These are phyloP conservation scores for Taiwanofungus camphoratus DNA, from an alignment of 1,284 basidiomycete species.

Conservation along the genomic window DNA sequence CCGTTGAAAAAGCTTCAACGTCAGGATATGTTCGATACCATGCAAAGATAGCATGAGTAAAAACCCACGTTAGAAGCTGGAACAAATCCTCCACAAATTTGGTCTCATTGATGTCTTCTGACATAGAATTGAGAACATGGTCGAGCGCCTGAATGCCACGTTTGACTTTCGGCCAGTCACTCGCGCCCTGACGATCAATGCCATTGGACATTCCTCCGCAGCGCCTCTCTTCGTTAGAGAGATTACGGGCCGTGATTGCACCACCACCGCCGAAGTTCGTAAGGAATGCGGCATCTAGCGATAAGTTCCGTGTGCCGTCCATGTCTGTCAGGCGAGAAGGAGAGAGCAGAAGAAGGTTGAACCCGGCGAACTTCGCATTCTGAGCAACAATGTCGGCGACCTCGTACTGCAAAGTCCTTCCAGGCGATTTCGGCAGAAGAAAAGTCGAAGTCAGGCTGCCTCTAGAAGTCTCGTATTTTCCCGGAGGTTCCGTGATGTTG, in stretches of 20 bases:
- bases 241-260: slow-evolving; percentile 43
- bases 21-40: slow-evolving; percentile 5
- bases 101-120: slow-evolving; percentile 38
- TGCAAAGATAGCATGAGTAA: slow-evolving; percentile 7
- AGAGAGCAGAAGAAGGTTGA: slow-evolving; percentile 64
- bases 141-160: slow-evolving; percentile 48
- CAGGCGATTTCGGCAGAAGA: slow-evolving; percentile 45
- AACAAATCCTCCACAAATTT: slow-evolving; percentile 54
- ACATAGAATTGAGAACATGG: slow-evolving; percentile 31
- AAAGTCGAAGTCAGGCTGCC: slow-evolving; percentile 64
- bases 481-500: slow-evolving; percentile 67
- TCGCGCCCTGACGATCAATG: slow-evolving; percentile 50
- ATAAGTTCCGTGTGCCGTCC: slow-evolving; percentile 26
- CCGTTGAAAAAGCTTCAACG: slow-evolving; percentile 17
- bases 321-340: slow-evolving; percentile 10
- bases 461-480: slow-evolving; percentile 49
- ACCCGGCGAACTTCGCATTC: slow-evolving; percentile 60
- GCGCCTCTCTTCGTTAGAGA: slow-evolving; percentile 41
- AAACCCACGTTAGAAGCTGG: slow-evolving; percentile 57
- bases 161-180: slow-evolving; percentile 67
- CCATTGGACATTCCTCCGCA: slow-evolving; percentile 69
- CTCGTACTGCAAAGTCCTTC: slow-evolving; percentile 38
- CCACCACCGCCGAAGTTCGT: slow-evolving; percentile 70
- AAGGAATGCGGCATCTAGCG: slow-evolving; percentile 47
- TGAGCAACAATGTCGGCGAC: slow-evolving; percentile 37